Conservation (phyloP, 306 rosid species). For the Trifolium subterraneum region DNA sequence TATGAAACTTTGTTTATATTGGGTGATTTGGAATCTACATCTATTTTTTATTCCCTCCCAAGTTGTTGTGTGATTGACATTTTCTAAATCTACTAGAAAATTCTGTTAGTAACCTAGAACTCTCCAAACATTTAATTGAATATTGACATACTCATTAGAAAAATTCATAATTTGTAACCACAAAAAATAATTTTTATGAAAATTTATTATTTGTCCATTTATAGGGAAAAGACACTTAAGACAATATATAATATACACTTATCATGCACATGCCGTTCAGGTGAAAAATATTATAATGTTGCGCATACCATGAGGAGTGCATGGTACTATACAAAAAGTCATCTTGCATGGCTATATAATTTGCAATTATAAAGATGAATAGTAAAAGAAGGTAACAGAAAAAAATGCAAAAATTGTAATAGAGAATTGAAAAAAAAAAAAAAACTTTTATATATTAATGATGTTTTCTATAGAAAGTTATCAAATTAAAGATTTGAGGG, state of each 20-base stretch:
- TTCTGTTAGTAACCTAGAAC: slow-evolving; percentile 4
- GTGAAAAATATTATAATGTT: neutral
- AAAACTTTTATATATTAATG: too few relatives aligned
- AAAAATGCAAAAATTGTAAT: neutral
- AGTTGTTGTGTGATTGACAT: slow-evolving; percentile 19
- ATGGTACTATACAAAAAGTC: neutral
- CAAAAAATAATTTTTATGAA: slow-evolving; percentile 1
- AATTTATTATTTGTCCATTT: neutral
- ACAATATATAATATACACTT: neutral
- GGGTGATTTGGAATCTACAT: slow-evolving; percentile 38
- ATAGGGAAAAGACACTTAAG: neutral
- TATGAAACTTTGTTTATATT: slow-evolving; percentile 30
- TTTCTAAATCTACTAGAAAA: slow-evolving; percentile 29
- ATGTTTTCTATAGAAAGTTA: too few relatives aligned
- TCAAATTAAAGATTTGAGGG: too few relatives aligned
- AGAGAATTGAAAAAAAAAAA: neutral
- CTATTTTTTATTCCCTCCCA: slow-evolving; percentile 18
- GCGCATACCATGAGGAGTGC: neutral
- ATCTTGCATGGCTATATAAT: neutral
- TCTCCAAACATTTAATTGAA: slow-evolving; percentile 15
- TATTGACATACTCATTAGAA: neutral
- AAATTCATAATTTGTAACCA: slow-evolving; percentile 12
- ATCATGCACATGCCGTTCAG: neutral
- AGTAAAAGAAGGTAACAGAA: neutral
- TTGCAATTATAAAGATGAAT: neutral